Conservation (phyloP, 2,329 filamentous ascomycete genomes). For the Stachybotrys echinatus region DNA sequence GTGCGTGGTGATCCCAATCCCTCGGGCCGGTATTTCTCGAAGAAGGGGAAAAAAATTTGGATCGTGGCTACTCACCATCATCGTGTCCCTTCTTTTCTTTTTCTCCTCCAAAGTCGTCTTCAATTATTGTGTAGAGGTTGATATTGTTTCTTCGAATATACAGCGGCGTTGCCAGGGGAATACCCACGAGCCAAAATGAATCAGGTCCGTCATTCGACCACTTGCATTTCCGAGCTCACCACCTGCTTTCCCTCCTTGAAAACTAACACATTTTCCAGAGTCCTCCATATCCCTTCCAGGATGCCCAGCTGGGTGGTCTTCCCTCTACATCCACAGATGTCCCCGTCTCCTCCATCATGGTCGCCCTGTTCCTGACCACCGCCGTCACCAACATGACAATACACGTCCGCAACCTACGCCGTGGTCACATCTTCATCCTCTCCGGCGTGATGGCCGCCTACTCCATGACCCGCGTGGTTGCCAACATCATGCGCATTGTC, state of each 20-base stretch:
- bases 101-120: too few relatives aligned
- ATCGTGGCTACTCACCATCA: neutral
- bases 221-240: too few relatives aligned
- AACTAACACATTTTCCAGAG: constrained; percentile 14
- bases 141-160: too few relatives aligned
- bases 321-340: constrained; percentile 57
- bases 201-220: too few relatives aligned
- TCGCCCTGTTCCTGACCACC: constrained; percentile 50
- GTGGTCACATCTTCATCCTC: constrained; percentile 54
- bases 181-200: too few relatives aligned
- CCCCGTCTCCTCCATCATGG: constrained; percentile 58
- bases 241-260: neutral
- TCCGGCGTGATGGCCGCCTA: constrained; percentile 54
- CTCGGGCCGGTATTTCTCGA: too few relatives aligned
- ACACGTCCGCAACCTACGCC: constrained; percentile 42
- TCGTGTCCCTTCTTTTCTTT: neutral
- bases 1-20: neutral
- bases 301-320: constrained; percentile 49
- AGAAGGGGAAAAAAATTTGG: too few relatives aligned
- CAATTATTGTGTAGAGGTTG: too few relatives aligned
- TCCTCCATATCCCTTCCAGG: constrained; percentile 30
- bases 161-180: too few relatives aligned
- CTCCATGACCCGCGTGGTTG: constrained; percentile 47
- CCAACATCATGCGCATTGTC: constrained; percentile 46
- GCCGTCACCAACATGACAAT: constrained; percentile 55